Evolutionary conservation across 768 basidiomycete species (phyloP).

Genomic region (Macrolepiota fuliginosa): DNA sequence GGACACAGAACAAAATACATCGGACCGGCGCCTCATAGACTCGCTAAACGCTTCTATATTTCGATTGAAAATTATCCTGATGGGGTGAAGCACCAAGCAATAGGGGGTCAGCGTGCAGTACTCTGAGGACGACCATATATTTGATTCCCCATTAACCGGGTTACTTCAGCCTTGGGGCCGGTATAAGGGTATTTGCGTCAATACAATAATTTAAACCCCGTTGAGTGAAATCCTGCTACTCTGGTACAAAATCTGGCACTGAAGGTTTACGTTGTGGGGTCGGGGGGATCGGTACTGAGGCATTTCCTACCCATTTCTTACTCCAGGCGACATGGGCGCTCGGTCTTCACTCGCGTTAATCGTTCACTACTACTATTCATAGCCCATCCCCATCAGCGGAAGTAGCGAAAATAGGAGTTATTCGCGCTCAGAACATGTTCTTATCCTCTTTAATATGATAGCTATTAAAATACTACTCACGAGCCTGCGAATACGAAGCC

Average conservation of each 20-base stretch:
- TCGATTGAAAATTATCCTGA: not conserved
- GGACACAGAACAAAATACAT: not conserved
- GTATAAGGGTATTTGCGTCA: too few relatives aligned
- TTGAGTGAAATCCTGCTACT: too few relatives aligned
- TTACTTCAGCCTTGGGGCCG: too few relatives aligned
- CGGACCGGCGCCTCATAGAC: not conserved
- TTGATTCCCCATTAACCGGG: too few relatives aligned
- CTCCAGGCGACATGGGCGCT: too few relatives aligned
- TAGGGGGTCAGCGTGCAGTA: too few relatives aligned
- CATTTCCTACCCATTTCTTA: too few relatives aligned
- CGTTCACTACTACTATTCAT: not conserved
- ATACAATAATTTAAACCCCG: too few relatives aligned
- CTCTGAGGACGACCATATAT: too few relatives aligned
- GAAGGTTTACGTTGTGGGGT: too few relatives aligned
- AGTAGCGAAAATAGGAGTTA: not conserved
- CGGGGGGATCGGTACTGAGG: too few relatives aligned
- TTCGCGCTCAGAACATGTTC: not conserved
- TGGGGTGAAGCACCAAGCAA: not conserved
- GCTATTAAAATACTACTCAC: not conserved
- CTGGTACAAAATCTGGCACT: too few relatives aligned
- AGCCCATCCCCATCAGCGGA: not conserved
- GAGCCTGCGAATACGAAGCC: not conserved
- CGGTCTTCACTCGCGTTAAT: not conserved
- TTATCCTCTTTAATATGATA: not conserved
- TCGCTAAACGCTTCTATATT: not conserved